Percentiles rank a stretch among this genome's conserved stretches.
phyloP scores from a whole-genome alignment of 176 grass and related monocot genomes.

The Secale cereale region DNA sequence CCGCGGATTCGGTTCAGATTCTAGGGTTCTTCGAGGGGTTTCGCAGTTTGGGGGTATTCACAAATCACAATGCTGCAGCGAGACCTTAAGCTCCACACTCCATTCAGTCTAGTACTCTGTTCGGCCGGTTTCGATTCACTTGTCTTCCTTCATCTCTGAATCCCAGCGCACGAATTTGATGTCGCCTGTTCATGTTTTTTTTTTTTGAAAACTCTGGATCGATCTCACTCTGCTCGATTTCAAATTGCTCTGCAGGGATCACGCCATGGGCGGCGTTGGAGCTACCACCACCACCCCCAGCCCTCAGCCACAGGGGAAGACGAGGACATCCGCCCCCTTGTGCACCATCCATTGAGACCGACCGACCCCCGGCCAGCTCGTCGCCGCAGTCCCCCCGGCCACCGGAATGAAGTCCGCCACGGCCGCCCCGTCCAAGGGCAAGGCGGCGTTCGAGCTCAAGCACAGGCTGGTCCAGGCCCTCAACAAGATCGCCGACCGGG shows the following conservation, averaged over 20 bases:
- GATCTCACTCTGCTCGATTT: neutral
- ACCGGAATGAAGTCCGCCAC: slow-evolving; percentile 58
- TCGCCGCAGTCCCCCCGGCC: neutral
- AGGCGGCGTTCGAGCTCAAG: slow-evolving; percentile 78
- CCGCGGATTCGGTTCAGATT: no score
- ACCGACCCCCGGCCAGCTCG: neutral
- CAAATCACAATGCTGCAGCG: no score
- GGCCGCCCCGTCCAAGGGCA: slow-evolving; percentile 55
- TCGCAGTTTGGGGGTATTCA: no score
- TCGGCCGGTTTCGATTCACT: neutral
- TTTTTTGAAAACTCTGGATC: neutral
- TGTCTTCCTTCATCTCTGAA: neutral
- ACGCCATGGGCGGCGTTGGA: neutral
- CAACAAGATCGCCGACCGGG: slow-evolving; percentile 84
- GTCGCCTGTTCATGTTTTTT: neutral
- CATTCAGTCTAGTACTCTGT: neutral
- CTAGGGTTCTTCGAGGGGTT: no score
- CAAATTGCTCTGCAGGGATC: neutral
- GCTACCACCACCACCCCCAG: neutral
- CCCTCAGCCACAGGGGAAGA: neutral
- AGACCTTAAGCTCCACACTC: no score
- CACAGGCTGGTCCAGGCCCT: slow-evolving; percentile 68
- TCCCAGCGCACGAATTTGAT: neutral
- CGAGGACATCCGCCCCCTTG: neutral
- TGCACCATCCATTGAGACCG: neutral